These are phyloP conservation scores for Flaveria linearis DNA, from an alignment of 129 eudicot species.

Conservation along the genomic window DNA sequence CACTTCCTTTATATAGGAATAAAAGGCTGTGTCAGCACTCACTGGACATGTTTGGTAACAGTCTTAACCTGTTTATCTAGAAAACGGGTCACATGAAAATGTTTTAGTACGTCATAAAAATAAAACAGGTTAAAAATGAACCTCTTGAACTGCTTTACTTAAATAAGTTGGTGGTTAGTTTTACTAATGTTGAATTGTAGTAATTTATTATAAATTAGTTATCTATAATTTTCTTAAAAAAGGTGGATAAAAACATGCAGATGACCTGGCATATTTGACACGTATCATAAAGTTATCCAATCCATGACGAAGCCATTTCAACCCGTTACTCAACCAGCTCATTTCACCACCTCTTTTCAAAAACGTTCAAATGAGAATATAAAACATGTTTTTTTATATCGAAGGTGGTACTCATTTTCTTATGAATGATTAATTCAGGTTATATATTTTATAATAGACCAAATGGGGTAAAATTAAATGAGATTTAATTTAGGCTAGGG, in stretches of 20 bases:
- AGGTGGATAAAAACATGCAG: background rate
- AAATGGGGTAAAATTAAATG: background rate
- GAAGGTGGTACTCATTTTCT: background rate
- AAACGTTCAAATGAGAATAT: background rate
- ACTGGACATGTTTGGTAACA: background rate
- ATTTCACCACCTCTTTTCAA: constrained; percentile 1
- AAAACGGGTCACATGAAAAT: background rate
- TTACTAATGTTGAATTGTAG: background rate
- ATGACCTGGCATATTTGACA: background rate
- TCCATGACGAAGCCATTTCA: background rate
- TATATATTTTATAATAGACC: background rate
- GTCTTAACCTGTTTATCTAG: background rate
- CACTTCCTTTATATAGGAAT: background rate
- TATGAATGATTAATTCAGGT: background rate
- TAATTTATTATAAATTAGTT: background rate
- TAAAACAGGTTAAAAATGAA: background rate
- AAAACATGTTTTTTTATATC: background rate
- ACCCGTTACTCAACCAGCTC: background rate
- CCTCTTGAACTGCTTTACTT: background rate
- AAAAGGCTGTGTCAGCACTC: background rate
- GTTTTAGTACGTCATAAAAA: background rate
- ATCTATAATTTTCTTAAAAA: background rate
- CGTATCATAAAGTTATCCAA: background rate
- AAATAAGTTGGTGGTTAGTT: background rate
- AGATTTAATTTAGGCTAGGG: too few relatives aligned